Base-by-base conservation (phyloP, 1,284 basidiomycete genomes). In the Phlebopus sp. region DNA sequence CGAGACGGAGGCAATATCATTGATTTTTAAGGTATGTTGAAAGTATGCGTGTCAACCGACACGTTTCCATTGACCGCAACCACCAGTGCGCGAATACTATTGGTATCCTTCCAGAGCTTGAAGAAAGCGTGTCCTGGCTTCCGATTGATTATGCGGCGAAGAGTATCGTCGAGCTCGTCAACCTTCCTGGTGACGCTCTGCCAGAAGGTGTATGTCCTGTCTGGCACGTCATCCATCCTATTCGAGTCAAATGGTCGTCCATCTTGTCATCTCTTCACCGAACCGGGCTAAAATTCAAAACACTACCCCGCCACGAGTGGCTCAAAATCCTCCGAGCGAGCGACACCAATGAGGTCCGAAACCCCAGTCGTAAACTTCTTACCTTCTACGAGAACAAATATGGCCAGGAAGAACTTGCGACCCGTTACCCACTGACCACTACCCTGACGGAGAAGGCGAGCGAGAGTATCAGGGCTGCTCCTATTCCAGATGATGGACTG, bases 71-170 rank as follows among this genome's bases (percentile, higher is more conserved):
- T 29, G 27, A 9, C 7, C 10, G 2, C 19, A 3, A 61, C 66
- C 57, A 57, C 59, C 39, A 68, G 59, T 60, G 74, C 4, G 74
- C 72, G 32, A 65, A 74, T 30, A 69, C 67, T 3, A 57, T 76
- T 7, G 70, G 72, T 0, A 60, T 69, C 1, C 68, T 84, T 3
- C 82, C 81, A 0, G 52, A 59, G 4, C 56, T 76, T 0, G 60
- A 70, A 13, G 78, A 79, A 63, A 67, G 21, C 11, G 63, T 62
- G n/a, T 73, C 75, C 10, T 85, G 81, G 82, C 67, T 84, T 1
- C 79, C 80, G 0, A 77, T 83, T 38, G 73, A 84, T 60, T 67
- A 70, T 38, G 81, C 81, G 0, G 82, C 74, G 1, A 60, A 65
- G 23, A 70, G 73, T 7, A 76, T 84, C 48, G 55, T 70, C 30